phyloP scores from a whole-genome alignment of 1,284 basidiomycete genomes.

The Fistulina hepatica region DNA sequence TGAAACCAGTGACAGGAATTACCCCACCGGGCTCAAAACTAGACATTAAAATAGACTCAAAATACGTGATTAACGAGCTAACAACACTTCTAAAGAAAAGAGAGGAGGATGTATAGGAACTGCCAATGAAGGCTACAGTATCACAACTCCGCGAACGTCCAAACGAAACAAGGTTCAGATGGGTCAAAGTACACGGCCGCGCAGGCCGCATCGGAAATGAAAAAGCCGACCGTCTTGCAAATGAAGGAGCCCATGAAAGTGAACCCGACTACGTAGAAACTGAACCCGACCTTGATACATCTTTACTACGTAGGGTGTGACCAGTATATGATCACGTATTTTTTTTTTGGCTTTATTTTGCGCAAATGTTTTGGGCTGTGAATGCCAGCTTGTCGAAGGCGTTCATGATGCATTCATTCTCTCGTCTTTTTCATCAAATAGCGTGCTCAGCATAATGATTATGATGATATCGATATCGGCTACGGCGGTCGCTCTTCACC shows the following conservation, averaged over 20 bases:
- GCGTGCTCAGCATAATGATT: no score
- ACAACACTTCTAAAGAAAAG: constrained; percentile 10
- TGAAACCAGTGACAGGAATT: constrained; percentile 7
- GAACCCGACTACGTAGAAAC: no score
- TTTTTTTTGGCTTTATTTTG: no score
- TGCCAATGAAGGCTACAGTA: constrained; percentile 9
- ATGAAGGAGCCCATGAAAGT: constrained; percentile 15
- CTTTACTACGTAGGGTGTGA: no score
- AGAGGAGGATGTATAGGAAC: constrained; percentile 17
- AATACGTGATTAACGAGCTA: constrained; percentile 12
- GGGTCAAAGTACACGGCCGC: constrained; percentile 25
- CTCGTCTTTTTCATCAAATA: no score
- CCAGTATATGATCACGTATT: no score
- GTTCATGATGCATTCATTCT: no score
- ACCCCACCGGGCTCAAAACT: background rate
- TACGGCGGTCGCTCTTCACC: no score
- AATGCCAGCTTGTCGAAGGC: no score
- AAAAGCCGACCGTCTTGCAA: constrained; percentile 16
- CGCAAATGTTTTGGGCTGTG: no score
- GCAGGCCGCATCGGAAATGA: constrained; percentile 16
- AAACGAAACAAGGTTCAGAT: constrained; percentile 15
- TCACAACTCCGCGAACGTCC: constrained; percentile 11
- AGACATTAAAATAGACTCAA: constrained; percentile 12
- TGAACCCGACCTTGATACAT: no score
- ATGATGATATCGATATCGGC: no score